Base-by-base conservation (phyloP, 2,329 filamentous ascomycete genomes). In the Xenoacremonium recifei region DNA sequence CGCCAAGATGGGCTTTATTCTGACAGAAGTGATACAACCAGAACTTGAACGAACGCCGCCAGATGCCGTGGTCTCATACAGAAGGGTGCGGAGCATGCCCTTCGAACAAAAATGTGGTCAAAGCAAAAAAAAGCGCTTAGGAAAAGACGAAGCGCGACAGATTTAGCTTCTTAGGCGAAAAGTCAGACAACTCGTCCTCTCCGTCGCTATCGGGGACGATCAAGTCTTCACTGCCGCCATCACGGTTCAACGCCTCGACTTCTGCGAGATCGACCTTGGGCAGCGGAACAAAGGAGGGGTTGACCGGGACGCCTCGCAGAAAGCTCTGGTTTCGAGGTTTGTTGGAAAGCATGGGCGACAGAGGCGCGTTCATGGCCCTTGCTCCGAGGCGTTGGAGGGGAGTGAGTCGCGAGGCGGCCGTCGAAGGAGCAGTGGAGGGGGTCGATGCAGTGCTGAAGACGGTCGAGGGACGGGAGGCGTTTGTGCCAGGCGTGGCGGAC, bases 161-260 rank as follows among this genome's bases (percentile, higher is more conserved):
- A 44, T 79, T 62, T 18, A 79, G 55, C 30, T 65, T 68, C 36
- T 50, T 64, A 6, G 61, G 50, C 2, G 53, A 52, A 6, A 48
- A 48, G 3, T 62, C 60, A 3, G 58, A 50, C 23, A 72, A 69
- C 9, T 60, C 58, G 6, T 72, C 71, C 15, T 67, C 66, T 15
- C 53, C 71, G 44, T 76, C 73, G 46, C 75, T 78, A 55, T 75
- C 75, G 19, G 72, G 72, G 12, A 76, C 60, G 47, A 82, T 71
- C 40, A 77, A 68, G 42, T 82, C 79, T 55, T 82, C 79, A 52
- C 78, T 82, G 12, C 79, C 78, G 37, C 58, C 58, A 13, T 65
- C 45, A 39, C 53, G 57, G 50, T 79, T 76, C 31, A 80, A 57
- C 2, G 74, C 72, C 50, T 73, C 73, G 4, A 80, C 67, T 51